These are phyloP conservation scores for Globisporangium yorkense DNA, from an alignment of 352 stramenopile species.

Conservation along the genomic window DNA sequence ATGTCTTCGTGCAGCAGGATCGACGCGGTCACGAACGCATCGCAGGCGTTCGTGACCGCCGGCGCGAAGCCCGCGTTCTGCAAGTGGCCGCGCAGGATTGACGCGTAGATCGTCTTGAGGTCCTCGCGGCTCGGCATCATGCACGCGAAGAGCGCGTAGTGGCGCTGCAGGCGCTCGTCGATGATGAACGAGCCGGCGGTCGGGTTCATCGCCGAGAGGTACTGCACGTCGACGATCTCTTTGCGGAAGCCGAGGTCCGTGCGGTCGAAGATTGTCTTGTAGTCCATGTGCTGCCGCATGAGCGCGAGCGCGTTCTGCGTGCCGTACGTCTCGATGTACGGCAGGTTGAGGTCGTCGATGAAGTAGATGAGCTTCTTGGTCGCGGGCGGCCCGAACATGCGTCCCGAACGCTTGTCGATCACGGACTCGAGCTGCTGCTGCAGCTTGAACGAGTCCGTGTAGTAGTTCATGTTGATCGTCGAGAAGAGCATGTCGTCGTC, in stretches of 20 bases:
- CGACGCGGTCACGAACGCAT: conserved; percentile 89
- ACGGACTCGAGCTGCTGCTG: conserved; percentile 95
- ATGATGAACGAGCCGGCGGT: conserved; percentile 97
- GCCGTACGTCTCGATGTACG: conserved; percentile 96
- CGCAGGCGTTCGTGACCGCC: conserved; percentile 53
- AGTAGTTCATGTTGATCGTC: conserved; percentile 98
- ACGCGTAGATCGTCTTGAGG: conserved; percentile 94
- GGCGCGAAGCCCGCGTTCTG: conserved; percentile 73
- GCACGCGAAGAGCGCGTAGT: conserved; percentile 95
- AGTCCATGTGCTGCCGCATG: conserved; percentile 95
- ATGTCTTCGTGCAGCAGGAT: conserved; percentile 92
- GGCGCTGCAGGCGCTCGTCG: conserved; percentile 93
- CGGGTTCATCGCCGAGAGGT: conserved; percentile 96
- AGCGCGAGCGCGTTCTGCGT: conserved; percentile 95
- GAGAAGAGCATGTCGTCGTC: conserved; percentile 94
- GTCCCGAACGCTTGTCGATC: conserved; percentile 95
- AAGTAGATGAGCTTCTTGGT: conserved; percentile 96
- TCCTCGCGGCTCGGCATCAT: conserved; percentile 94
- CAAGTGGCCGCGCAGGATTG: conserved; percentile 93
- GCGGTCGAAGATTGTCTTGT: conserved; percentile 94
- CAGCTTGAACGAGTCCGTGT: conserved; percentile 92
- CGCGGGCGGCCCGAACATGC: conserved; percentile 93
- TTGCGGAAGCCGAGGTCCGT: conserved; percentile 96
- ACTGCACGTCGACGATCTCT: conserved; percentile 95
- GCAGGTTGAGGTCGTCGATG: conserved; percentile 96